phyloP scores from a whole-genome alignment of 2,329 filamentous ascomycete genomes.

The Chrysosporium queenslandicum region DNA sequence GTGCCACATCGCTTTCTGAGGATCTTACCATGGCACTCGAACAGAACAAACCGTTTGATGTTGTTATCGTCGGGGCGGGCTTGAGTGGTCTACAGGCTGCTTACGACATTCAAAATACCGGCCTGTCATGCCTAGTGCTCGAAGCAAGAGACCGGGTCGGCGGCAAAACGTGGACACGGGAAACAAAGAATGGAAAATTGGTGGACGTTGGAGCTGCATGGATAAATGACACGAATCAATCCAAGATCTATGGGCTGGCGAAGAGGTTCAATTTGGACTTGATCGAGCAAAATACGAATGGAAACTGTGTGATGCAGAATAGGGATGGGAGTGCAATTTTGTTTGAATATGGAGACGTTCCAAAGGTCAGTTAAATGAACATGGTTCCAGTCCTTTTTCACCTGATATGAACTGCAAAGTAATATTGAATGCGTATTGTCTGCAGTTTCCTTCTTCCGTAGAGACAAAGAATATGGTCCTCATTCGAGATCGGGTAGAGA shows the following conservation, averaged over 20 bases:
- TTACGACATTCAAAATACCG: constrained; percentile 23
- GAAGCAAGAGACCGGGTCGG: constrained; percentile 39
- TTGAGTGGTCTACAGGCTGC: constrained; percentile 33
- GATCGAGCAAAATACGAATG: constrained; percentile 26
- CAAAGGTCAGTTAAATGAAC: constrained; percentile 20
- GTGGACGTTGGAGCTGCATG: constrained; percentile 31
- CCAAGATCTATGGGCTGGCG: constrained; percentile 23
- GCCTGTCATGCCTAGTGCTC: constrained; percentile 29
- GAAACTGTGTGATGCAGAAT: constrained; percentile 25
- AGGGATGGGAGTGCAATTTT: constrained; percentile 20
- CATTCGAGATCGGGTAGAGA: constrained; percentile 9
- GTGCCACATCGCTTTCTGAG: background rate
- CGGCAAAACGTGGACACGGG: constrained; percentile 31
- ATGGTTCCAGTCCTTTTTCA: constrained; percentile 10
- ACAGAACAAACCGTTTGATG: constrained; percentile 18
- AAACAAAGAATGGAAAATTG: constrained; percentile 20
- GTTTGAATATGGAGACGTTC: constrained; percentile 29
- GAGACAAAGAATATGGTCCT: constrained; percentile 2
- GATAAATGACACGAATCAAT: constrained; percentile 31
- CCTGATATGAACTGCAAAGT: background rate
- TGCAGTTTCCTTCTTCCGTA: background rate
- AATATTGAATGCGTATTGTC: background rate
- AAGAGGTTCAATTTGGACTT: constrained; percentile 24
- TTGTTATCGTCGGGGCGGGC: constrained; percentile 34
- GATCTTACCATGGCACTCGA: constrained; percentile 5